phyloP scores from a whole-genome alignment of 2,329 filamentous ascomycete species.

The Penicillium sp. region DNA sequence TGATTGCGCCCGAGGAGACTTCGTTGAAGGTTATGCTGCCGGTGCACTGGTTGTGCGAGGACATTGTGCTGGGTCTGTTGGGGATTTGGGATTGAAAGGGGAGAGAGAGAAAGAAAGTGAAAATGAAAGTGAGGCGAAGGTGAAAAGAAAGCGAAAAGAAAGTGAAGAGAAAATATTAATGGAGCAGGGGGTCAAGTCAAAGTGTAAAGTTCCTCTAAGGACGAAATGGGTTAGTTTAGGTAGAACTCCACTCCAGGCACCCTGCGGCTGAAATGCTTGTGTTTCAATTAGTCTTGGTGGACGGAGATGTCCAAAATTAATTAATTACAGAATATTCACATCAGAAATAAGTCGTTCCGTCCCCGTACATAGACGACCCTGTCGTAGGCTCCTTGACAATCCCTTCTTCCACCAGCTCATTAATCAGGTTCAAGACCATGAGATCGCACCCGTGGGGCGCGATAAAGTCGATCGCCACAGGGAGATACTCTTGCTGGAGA shows the following conservation, averaged over 20 bases:
- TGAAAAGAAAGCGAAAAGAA: too few relatives aligned
- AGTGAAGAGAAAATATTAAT: too few relatives aligned
- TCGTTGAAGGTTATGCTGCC: constrained; percentile 4
- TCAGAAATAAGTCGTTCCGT: constrained; percentile 7
- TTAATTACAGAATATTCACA: neutral
- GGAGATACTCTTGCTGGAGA: constrained; percentile 55
- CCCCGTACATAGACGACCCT: constrained; percentile 7
- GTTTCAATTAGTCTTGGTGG: too few relatives aligned
- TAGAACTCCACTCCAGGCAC: too few relatives aligned
- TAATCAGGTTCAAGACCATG: constrained; percentile 59
- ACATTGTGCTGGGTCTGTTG: neutral
- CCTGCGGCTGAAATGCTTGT: too few relatives aligned
- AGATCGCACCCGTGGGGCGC: constrained; percentile 66
- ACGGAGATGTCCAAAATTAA: too few relatives aligned
- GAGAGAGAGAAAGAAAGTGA: neutral
- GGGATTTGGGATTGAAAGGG: neutral
- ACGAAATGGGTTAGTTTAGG: too few relatives aligned
- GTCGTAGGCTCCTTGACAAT: constrained; percentile 32
- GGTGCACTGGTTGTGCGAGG: neutral
- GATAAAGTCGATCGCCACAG: constrained; percentile 63
- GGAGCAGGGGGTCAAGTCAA: too few relatives aligned
- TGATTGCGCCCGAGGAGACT: neutral
- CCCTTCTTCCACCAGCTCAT: constrained; percentile 56
- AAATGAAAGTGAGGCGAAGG: too few relatives aligned
- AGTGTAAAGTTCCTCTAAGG: too few relatives aligned